Percentiles rank a stretch among this genome's conserved stretches.
These are phyloP conservation scores for Syzygium oleosum DNA, from an alignment of 345 rosid species.

Conservation along the genomic window DNA sequence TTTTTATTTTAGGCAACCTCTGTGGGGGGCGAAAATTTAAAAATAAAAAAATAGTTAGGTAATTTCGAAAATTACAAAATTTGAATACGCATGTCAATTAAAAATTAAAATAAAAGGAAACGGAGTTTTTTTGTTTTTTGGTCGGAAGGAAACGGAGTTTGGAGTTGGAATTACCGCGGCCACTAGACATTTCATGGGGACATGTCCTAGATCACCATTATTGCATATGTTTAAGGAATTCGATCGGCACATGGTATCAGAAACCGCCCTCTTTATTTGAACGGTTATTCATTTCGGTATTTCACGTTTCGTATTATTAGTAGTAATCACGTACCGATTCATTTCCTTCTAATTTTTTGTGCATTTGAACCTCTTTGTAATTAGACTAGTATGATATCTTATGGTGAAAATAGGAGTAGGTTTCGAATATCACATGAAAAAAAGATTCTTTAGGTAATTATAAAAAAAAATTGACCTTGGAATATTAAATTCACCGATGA, in stretches of 20 bases:
- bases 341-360: too few relatives aligned
- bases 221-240: neutral
- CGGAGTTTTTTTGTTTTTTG: neutral
- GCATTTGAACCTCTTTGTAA: too few relatives aligned
- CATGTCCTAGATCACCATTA: neutral
- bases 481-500: fast-evolving
- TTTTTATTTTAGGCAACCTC: neutral
- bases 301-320: too few relatives aligned
- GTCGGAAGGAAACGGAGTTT: neutral
- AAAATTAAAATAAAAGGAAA: neutral
- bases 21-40: neutral
- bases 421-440: too few relatives aligned
- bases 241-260: neutral
- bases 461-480: too few relatives aligned
- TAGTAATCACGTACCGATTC: too few relatives aligned
- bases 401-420: too few relatives aligned
- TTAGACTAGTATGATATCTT: neutral
- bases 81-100: neutral
- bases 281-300: neutral
- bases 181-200: neutral
- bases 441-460: too few relatives aligned
- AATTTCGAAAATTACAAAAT: neutral
- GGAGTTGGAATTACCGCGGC: too few relatives aligned
- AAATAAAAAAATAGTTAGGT: neutral
- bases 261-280: neutral